Conservation (phyloP, 345 rosid genomes). For the Limnanthes douglasii region DNA sequence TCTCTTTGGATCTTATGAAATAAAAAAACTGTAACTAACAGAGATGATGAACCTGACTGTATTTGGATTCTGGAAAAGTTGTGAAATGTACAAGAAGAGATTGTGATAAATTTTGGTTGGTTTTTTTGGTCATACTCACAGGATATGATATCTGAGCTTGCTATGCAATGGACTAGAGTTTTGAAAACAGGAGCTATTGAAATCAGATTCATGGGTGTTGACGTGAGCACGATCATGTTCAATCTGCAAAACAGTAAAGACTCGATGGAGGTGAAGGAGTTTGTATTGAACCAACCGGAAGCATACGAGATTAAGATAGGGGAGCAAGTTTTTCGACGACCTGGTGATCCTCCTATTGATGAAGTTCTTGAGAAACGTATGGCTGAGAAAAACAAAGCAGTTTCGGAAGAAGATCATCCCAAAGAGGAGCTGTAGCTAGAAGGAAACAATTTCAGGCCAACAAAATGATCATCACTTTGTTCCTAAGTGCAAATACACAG, state of each 20-base stretch:
- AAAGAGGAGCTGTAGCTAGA: constrained; percentile 46
- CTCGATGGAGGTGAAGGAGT: constrained; percentile 67
- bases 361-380: constrained; percentile 29
- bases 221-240: constrained; percentile 73
- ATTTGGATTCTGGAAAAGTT: no score
- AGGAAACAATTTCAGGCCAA: not conserved
- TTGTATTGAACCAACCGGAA: constrained; percentile 51
- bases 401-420: constrained; percentile 7
- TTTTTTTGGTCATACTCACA: constrained; percentile 8
- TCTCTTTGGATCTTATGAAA: no score
- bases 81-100: no score
- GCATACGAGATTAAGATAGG: constrained; percentile 83
- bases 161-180: constrained; percentile 64
- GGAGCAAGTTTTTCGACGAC: constrained; percentile 51
- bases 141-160: constrained; percentile 54
- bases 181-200: constrained; percentile 64
- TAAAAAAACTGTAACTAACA: not conserved
- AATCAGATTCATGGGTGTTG: constrained; percentile 56
- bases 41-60: no score
- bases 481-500: constrained; percentile 4
- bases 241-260: constrained; percentile 47
- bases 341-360: constrained; percentile 84
- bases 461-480: not conserved
- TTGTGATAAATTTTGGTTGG: not conserved
- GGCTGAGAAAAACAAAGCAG: constrained; percentile 10